Base-by-base conservation (phyloP, 2,329 filamentous ascomycete species). In the Fusarium luffae region DNA sequence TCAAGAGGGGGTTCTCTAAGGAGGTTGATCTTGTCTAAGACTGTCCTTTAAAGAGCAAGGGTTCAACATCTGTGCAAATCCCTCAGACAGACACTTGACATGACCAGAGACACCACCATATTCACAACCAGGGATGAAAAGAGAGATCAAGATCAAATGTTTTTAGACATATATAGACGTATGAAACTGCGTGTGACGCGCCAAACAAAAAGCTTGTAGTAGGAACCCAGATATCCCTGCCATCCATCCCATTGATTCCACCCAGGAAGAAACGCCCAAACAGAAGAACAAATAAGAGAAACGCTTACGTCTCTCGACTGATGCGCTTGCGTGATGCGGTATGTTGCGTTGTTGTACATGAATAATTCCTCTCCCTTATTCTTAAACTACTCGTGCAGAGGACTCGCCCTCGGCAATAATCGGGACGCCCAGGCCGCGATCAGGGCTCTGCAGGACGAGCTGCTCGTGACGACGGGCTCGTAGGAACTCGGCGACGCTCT, bases 401-500 rank as follows among this genome's bases (percentile, higher is more conserved):
- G 86, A 85, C 84, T 98, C 96, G 48, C 92, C 93, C 74, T 93
- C 90, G 0, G 94, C 94, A 74, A 99, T 92, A 60, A 99, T 87
- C 4, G 96, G 91, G 42, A 97, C 88, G 19, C 90, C 90, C 54
- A 98, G 83, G 3, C 95, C 94, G 37, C 96, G 87, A 74, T 97
- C 94, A 0, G 96, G 96, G 78, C 93, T 97, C 78, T 97, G 94
- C 71, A 98, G 83, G 7, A 99, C 93, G 52, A 99, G 84, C 79
- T 96, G 93, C 82, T 99, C 96, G 77, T 98, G 96, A 76, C 93
- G 87, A 77, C 95, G 88, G 40, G 94, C 96, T 72, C 90, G 89
- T 67, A 98, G 82, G 78, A 96, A 99, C 78, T 98, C 94, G 74
- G 92, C 94, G 19, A 97, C 89, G n/a, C 94, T 91, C 80, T 94